A percentile compares a stretch with the other conserved stretches of the same genome.
phyloP scores from a whole-genome alignment of 257 asterid genomes.

The Schizonepeta tenuifolia region DNA sequence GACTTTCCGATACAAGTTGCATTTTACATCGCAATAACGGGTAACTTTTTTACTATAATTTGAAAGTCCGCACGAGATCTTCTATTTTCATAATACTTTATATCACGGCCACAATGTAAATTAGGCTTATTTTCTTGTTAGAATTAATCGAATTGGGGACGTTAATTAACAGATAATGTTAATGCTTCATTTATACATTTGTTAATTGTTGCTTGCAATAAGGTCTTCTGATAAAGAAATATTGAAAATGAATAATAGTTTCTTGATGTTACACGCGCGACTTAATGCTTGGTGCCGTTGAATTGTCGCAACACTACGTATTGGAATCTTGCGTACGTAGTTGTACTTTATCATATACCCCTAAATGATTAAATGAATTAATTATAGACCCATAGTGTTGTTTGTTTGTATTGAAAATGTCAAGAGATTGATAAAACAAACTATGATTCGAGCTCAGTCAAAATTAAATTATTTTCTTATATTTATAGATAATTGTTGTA shows the following conservation, averaged over 20 bases:
- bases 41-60: neutral
- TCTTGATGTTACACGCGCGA: neutral
- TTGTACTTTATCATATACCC: too few relatives aligned
- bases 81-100: too few relatives aligned
- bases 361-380: too few relatives aligned
- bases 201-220: conserved; percentile 1
- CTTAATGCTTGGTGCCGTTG: neutral
- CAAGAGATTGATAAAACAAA: too few relatives aligned
- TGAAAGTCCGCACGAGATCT: neutral
- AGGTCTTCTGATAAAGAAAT: neutral
- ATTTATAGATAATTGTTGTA: too few relatives aligned
- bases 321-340: too few relatives aligned
- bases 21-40: conserved; percentile 19
- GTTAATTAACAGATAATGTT: neutral
- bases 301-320: neutral
- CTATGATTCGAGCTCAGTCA: too few relatives aligned
- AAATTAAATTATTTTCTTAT: too few relatives aligned
- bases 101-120: neutral
- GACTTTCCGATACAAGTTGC: neutral
- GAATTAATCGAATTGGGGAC: neutral
- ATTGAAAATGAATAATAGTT: too few relatives aligned
- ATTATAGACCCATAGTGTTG: too few relatives aligned
- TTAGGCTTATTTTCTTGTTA: neutral
- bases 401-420: too few relatives aligned
- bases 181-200: conserved; percentile 5